A percentile compares a stretch with the other conserved stretches of the same genome.
phyloP scores from a whole-genome alignment of 805 yeast species.

The Suhomyces sp. region DNA sequence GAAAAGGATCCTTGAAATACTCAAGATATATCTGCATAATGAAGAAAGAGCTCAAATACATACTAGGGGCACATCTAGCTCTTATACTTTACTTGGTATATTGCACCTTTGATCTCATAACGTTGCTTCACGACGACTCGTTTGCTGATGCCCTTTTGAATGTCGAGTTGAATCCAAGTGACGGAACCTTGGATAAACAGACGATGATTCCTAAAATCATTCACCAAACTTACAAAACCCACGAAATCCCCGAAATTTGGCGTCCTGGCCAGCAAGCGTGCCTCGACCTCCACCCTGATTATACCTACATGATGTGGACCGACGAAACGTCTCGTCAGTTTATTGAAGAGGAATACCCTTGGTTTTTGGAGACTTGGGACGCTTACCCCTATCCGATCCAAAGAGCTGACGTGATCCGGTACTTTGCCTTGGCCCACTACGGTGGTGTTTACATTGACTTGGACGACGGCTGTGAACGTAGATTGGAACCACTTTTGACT shows the following conservation, averaged over 20 bases:
- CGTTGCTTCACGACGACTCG: conserved; percentile 71
- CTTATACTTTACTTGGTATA: conserved; percentile 55
- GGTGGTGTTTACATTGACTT: conserved; percentile 91
- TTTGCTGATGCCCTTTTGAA: conserved; percentile 60
- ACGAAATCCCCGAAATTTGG: conserved; percentile 80
- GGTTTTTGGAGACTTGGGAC: conserved; percentile 83
- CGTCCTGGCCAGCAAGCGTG: conserved; percentile 72
- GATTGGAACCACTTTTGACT: conserved; percentile 74
- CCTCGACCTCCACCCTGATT: conserved; percentile 79
- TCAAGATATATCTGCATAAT: conserved; percentile 18
- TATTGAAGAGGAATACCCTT: conserved; percentile 73
- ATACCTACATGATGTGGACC: conserved; percentile 86
- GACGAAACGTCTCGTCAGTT: conserved; percentile 79
- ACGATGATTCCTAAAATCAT: conserved; percentile 81
- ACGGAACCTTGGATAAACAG: conserved; percentile 42
- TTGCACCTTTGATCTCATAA: conserved; percentile 66
- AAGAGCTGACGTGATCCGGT: conserved; percentile 88
- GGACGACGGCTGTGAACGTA: conserved; percentile 82
- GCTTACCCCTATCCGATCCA: conserved; percentile 76
- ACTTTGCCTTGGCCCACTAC: conserved; percentile 75
- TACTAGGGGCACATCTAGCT: conserved; percentile 58
- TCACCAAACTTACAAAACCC: conserved; percentile 88
- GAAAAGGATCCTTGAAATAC: too few species aligned
- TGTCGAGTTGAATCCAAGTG: conserved; percentile 57
- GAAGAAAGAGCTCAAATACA: conserved; percentile 64